Base-by-base conservation (phyloP, 805 yeast genomes). In the Candida quercuum region DNA sequence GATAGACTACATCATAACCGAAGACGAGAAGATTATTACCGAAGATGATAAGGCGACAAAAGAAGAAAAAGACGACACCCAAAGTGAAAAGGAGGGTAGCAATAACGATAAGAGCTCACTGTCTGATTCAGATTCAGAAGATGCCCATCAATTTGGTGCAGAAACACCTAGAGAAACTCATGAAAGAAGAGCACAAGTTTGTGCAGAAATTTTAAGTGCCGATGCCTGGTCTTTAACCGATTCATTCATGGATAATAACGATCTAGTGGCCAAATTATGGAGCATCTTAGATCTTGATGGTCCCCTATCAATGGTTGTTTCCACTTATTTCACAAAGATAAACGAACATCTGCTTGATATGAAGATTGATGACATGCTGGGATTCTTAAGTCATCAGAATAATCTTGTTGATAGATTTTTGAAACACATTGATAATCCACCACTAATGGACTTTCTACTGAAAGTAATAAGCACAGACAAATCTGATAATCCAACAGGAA, bases 161-260 rank as follows among this genome's bases (percentile, higher is more conserved):
- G 70, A 66, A 39, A 59, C 61, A 5, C 63, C 61, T 23, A 63
- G 63, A 32, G 64, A 63, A 35, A 61, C 47, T 3, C 67, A 61
- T 32, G 42, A 57, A 2, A 56, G 71, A 49, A 56, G 74, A 43
- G 79, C 87, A 2, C 80, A 78, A 39, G 71, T 82, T 49, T 88
- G 96, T 6, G 86, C 96, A 2, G 98, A 93, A 57, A 81, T 93
- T 30, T 67, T 93, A 33, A 77, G 91, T 28, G 86, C 93, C 4
- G 98, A 91, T 54, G 89, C 88, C 8, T 91, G 97, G 96, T 83
- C 94, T 3, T 68, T 93, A 27, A 84, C 96, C 2, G 95, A 89
- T 48, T 80, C 95, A 1, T 81, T 93, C 38, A 80, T 91, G 81
- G 89, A 85, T 48, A 76, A 79, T 42, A 66, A 74, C 4, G 72